Evolutionary conservation across 805 yeast species (phyloP), one percentile per base, ranked within the genome.

Genomic region (Lachancea kluyveri): DNA sequence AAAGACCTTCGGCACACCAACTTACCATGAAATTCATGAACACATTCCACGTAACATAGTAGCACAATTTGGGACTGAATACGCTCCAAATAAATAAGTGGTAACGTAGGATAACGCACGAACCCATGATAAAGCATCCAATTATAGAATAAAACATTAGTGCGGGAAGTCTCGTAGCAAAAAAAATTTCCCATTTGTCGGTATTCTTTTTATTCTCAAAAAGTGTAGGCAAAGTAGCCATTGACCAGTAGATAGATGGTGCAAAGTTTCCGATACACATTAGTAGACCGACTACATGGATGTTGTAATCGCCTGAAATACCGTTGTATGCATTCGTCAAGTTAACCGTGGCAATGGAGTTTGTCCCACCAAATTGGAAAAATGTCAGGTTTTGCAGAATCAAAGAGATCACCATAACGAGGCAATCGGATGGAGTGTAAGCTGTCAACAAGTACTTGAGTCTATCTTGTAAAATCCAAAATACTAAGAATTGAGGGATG

Each of bases 21-120:
- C 26, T 26, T 18, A 33, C 13, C 33, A 77, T 33, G 32, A 62
- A 26, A 46, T 57, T 57, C 66, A 77, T 62, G 26, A 74, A 61
- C 4, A 72, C 34, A 19, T 70, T 62, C 97, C 97, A 92, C 3
- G 78, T 77, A 2, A 76, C 74, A 43, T 79, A 78, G 53, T 80
- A 92, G 21, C 94, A 68, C 4, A 92, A 55, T 49, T 88, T 90
- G 1, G 98, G 98, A 31, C 95, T 83, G 61, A 92, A 92, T 6
- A 92, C 98, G 2, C 97, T 88, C 98, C 98, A 92, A 7, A 92
- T 82, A 53, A 92, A 92, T 35, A 92, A 64, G 55, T 92, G 98
- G 50, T 79, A 82, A 44, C 95, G 67, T 44, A 88, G 67, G 13
- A 72, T 64, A 30, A 70, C 68, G 54, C 97, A 92, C 9, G 96